Evolutionary conservation across 78 protist species (phyloP), one percentile per base, ranked within the genome.

Genomic region (Chrysochromulina tobinii): DNA sequence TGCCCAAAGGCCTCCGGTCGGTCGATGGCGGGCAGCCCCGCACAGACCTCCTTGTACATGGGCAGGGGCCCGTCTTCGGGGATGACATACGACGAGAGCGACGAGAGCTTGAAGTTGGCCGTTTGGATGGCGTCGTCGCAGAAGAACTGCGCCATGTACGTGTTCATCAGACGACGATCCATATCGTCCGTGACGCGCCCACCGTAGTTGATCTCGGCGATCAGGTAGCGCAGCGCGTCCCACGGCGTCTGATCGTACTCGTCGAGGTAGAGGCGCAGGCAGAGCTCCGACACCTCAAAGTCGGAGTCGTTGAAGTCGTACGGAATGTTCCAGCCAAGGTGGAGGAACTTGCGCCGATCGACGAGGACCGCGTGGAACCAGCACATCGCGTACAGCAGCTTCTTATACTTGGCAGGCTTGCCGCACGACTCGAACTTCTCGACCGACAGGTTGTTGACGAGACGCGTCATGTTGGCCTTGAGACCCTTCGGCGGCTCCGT

Each of bases 401-500:
- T 92, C 92, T 85, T 89, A 96, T 93, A 96, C 92, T 55, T 50
- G 81, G 1, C 1, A 27, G 93, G 95, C 18, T 85, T 59, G 85
- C 15, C 17, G 57, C 92, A 88, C 23, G 14, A 12, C 12, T 27
- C 55, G 89, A 97, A 94, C 58, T 66, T 21, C 18, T 14, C 68
- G 84, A 93, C 95, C 6, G 95, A 23, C 38, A 92, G 48, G 68
- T 61, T 51, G 87, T 61, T 89, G 93, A 85, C 92, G 84, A 97
- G 89, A 2, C 97, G 94, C 53, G 50, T n/a, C 83, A 97, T 89
- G 91, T 96, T 97, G 9, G 90, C 88, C 88, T 89, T 90, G 79
- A 98, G 75, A 6, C 98, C 99, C 58, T 73, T 64, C 0, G 99
- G 99, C 0, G 99, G 99, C 87, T 98, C 98, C 27, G 96, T 96